Percentiles rank a stretch among this genome's conserved stretches.
Evolutionary conservation across 495 filamentous ascomycete species (phyloP).

Genomic region (Cetradonia linearis): DNA sequence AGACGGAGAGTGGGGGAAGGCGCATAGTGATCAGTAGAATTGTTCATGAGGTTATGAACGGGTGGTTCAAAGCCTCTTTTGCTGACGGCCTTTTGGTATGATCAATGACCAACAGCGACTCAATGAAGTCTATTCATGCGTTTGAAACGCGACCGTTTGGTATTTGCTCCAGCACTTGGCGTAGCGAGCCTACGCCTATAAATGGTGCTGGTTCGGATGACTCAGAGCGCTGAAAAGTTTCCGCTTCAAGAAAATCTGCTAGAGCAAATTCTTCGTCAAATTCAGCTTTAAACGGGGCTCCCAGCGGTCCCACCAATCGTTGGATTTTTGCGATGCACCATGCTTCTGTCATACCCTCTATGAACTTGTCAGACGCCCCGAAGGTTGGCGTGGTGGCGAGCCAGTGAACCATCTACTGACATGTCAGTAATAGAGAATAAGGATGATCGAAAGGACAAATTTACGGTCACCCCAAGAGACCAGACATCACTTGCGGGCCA

Average conservation of each 20-base stretch:
- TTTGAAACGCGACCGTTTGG: background rate
- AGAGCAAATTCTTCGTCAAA: too few relatives aligned
- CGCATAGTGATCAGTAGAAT: too few relatives aligned
- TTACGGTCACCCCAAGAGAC: too few relatives aligned
- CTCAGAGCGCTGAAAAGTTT: too few relatives aligned
- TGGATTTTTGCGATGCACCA: background rate
- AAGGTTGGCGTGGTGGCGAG: background rate
- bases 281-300: background rate
- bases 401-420: too few relatives aligned
- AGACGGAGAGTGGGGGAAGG: too few relatives aligned
- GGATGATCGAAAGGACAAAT: too few relatives aligned
- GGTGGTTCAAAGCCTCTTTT: slow-evolving; percentile 22
- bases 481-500: too few relatives aligned
- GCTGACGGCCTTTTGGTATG: slow-evolving; percentile 24
- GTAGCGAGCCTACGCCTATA: background rate
- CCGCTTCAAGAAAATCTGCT: too few relatives aligned
- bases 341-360: background rate
- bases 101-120: slow-evolving; percentile 21
- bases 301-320: background rate
- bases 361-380: background rate
- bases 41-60: too few relatives aligned
- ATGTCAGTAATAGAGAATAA: too few relatives aligned
- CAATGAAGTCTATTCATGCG: slow-evolving; percentile 19
- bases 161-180: background rate
- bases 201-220: too few relatives aligned